Conservation (phyloP, 345 rosid species). For the Aquilaria yunnanensis region DNA sequence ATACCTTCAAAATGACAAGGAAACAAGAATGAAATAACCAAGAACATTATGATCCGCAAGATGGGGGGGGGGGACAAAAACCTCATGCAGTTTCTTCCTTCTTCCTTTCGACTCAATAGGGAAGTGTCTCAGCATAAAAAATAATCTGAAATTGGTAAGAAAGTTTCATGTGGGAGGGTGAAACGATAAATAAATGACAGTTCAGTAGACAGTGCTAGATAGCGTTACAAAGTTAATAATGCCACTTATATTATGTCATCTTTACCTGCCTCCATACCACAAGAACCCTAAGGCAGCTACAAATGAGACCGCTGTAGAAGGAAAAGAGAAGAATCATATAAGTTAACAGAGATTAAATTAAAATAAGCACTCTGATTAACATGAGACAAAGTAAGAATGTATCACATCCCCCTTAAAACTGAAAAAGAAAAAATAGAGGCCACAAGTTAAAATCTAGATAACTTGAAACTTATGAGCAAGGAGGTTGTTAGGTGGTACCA, state of each 20-base stretch:
- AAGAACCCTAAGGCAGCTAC: slow-evolving; percentile 90
- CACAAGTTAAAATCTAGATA: slow-evolving; percentile 3
- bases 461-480: slow-evolving; percentile 13
- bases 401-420: too few relatives aligned
- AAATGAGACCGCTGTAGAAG: slow-evolving; percentile 70
- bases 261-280: slow-evolving; percentile 97
- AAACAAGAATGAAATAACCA: too few relatives aligned
- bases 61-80: slow-evolving; percentile 13
- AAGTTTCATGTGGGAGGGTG: neutral
- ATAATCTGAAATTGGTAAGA: slow-evolving; percentile 47
- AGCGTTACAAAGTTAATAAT: too few relatives aligned
- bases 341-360: too few relatives aligned
- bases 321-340: too few relatives aligned
- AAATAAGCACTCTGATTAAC: too few relatives aligned
- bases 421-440: neutral
- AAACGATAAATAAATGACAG: slow-evolving; percentile 6
- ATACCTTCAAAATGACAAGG: too few relatives aligned
- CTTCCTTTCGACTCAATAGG: slow-evolving; percentile 98
- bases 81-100: slow-evolving; percentile 98
- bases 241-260: slow-evolving; percentile 2
- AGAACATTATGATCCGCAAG: too few relatives aligned
- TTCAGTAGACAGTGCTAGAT: neutral
- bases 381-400: too few relatives aligned
- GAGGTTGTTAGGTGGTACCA: slow-evolving; percentile 35
- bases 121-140: slow-evolving; percentile 90